Conservation (phyloP, 306 rosid genomes). For the Canavalia ensiformis region DNA sequence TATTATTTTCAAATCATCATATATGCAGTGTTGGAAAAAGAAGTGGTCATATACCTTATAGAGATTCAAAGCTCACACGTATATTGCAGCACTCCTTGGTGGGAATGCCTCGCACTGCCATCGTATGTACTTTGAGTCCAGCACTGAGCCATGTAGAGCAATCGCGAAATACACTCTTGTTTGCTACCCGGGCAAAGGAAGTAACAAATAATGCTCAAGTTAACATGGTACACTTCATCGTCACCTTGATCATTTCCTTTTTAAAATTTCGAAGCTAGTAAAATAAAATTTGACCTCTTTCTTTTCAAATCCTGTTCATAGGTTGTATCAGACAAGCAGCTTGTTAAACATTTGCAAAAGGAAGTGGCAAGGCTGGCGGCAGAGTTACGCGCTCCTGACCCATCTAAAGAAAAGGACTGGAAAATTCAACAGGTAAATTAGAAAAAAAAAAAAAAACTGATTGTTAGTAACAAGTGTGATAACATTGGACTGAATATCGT, state of each 20-base stretch:
- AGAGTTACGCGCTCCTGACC: slow-evolving; percentile 93
- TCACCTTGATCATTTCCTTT: neutral
- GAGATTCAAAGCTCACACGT: slow-evolving; percentile 99
- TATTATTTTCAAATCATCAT: slow-evolving; percentile 27
- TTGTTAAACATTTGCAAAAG: slow-evolving; percentile 95
- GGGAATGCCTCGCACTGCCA: slow-evolving; percentile 99
- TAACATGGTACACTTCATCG: slow-evolving; percentile 74
- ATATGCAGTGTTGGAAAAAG: slow-evolving; percentile 85
- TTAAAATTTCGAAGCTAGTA: neutral
- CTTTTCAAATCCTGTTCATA: slow-evolving; percentile 38
- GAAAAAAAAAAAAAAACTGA: neutral
- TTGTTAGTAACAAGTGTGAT: slow-evolving; percentile 19
- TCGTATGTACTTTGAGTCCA: slow-evolving; percentile 95
- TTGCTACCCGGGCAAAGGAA: slow-evolving; percentile 98
- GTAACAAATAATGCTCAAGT: slow-evolving; percentile 97
- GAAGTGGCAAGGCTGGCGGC: slow-evolving; percentile 99
- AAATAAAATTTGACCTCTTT: slow-evolving; percentile 2
- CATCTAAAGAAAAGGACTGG: slow-evolving; percentile 79
- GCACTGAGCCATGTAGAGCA: slow-evolving; percentile 95
- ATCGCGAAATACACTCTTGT: slow-evolving; percentile 91
- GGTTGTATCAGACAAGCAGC: slow-evolving; percentile 96
- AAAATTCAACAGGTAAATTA: slow-evolving; percentile 92
- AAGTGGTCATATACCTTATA: slow-evolving; percentile 95
- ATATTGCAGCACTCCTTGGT: slow-evolving; percentile 98
- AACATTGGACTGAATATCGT: slow-evolving; percentile 34